phyloP scores from a whole-genome alignment of 192 early-diverging fungal genomes.

The Coemansia asiatica region DNA sequence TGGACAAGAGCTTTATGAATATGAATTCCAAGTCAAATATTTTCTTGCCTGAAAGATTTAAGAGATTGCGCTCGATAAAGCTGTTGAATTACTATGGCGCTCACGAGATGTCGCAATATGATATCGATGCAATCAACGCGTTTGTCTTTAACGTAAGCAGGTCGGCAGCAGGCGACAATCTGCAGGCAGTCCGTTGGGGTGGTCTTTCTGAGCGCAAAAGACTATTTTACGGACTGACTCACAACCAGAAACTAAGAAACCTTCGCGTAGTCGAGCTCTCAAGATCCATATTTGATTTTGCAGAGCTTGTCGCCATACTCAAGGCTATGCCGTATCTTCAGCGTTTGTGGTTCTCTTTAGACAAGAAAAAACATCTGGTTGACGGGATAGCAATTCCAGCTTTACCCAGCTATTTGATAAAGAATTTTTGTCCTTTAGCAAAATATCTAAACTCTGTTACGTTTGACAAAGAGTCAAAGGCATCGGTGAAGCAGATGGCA shows the following conservation, averaged over 20 bases:
- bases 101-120: background rate
- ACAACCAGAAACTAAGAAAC: constrained; percentile 2
- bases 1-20: background rate
- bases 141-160: constrained; percentile 1
- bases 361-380: background rate
- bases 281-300: background rate
- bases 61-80: background rate
- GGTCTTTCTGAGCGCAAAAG: background rate
- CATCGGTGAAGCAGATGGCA: background rate
- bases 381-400: background rate
- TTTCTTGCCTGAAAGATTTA: background rate
- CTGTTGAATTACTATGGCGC: constrained; percentile 2
- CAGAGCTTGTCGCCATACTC: background rate
- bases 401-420: background rate
- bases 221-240: background rate
- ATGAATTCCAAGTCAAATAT: background rate
- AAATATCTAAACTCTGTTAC: background rate
- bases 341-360: background rate
- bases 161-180: background rate
- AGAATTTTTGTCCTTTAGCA: background rate
- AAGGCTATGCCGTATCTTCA: background rate
- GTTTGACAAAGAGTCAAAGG: constrained; percentile 1
- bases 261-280: background rate
- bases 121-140: background rate
- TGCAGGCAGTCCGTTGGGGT: background rate